These are phyloP conservation scores for Bryopsis sp. DNA, from an alignment of 139 green algal genomes.

Conservation along the genomic window DNA sequence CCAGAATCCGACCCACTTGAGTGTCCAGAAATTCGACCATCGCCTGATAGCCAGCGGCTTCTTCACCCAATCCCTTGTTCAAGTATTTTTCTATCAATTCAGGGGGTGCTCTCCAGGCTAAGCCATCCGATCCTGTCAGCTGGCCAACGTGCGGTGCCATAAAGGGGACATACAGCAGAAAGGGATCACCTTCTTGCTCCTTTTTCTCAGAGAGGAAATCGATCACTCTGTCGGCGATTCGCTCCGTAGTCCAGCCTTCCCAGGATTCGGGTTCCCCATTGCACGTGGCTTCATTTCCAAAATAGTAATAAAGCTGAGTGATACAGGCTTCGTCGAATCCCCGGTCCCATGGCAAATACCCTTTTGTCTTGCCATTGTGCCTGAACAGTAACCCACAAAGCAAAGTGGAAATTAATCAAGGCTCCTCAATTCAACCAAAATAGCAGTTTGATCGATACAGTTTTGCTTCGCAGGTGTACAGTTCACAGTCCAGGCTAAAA, in stretches of 20 bases:
- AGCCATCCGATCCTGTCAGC: neutral
- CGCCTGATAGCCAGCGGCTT: neutral
- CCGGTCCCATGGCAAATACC: conserved; percentile 4
- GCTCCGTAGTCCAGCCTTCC: neutral
- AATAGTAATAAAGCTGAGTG: neutral
- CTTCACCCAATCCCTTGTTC: neutral
- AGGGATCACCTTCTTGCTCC: neutral
- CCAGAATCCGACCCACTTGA: neutral
- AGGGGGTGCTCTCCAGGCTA: neutral
- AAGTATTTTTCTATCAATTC: conserved; percentile 1
- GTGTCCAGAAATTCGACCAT: conserved; percentile 6
- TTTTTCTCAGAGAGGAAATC: neutral
- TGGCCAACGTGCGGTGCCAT: neutral
- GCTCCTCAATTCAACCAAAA: too few relatives aligned
- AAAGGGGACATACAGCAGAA: conserved; percentile 3
- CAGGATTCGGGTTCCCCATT: neutral
- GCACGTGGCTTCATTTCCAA: neutral
- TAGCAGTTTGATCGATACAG: too few relatives aligned
- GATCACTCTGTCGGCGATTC: neutral
- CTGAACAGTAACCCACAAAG: too few relatives aligned
- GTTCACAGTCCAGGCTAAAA: too few relatives aligned
- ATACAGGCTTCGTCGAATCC: neutral
- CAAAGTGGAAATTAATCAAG: too few relatives aligned
- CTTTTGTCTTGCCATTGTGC: conserved; percentile 7
- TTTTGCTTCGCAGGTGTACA: too few relatives aligned